A percentile compares a stretch with the other conserved stretches of the same genome.
Evolutionary conservation across 305 asterid species (phyloP).

Genomic region (Rubia peregrina): DNA sequence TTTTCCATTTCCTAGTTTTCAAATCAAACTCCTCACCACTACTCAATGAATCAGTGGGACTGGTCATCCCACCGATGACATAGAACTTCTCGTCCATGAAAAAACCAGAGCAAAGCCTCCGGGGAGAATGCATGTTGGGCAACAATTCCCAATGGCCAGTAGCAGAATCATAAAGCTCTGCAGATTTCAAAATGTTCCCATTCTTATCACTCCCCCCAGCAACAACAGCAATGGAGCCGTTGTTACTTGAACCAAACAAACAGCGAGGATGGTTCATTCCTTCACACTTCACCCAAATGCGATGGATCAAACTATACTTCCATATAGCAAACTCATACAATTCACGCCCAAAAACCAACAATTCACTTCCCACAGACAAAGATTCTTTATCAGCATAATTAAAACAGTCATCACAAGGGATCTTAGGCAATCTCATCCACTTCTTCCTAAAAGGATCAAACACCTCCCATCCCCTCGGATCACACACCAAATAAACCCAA

Average conservation of each 20-base stretch:
- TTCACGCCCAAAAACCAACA: constrained; percentile 80
- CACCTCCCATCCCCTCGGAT: constrained; percentile 90
- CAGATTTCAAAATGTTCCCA: constrained; percentile 66
- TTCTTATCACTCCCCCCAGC: constrained; percentile 78
- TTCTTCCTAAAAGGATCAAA: constrained; percentile 60
- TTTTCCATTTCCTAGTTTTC: constrained; percentile 63
- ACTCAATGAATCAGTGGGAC: constrained; percentile 55
- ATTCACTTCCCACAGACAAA: constrained; percentile 62
- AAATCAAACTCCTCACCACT: constrained; percentile 79
- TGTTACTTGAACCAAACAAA: constrained; percentile 64
- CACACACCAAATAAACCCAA: constrained; percentile 86
- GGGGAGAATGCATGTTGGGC: constrained; percentile 78
- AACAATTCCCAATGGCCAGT: constrained; percentile 67
- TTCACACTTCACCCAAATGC: constrained; percentile 58
- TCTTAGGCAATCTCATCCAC: constrained; percentile 72
- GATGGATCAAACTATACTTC: constrained; percentile 55
- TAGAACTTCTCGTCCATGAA: constrained; percentile 75
- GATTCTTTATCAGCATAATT: constrained; percentile 77
- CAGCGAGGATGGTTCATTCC: constrained; percentile 74
- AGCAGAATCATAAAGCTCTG: constrained; percentile 61
- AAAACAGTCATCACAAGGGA: constrained; percentile 83
- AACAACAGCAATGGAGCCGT: constrained; percentile 59
- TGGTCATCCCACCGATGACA: constrained; percentile 81
- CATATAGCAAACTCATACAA: constrained; percentile 68
- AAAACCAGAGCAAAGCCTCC: constrained; percentile 72